Conservation (phyloP, 2,329 filamentous ascomycete genomes). For the Fusarium drepaniforme region DNA sequence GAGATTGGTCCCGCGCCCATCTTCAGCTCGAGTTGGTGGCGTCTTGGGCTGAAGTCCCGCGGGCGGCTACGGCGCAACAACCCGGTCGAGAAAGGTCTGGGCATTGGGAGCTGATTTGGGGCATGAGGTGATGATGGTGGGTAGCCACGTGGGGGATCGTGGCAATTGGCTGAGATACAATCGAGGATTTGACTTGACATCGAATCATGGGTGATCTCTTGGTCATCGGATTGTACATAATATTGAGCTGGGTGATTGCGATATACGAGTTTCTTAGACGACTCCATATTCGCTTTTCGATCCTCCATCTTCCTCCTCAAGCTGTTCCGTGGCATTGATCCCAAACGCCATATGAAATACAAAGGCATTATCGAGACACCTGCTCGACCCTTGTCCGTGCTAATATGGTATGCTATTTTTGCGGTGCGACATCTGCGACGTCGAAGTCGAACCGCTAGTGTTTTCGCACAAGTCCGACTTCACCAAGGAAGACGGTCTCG, state of each 20-base stretch:
- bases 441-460: neutral
- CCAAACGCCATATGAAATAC: neutral
- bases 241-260: neutral
- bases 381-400: neutral
- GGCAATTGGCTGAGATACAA: slow-evolving; percentile 19
- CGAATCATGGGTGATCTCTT: slow-evolving; percentile 43
- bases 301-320: neutral
- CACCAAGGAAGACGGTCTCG: neutral
- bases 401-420: neutral
- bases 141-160: slow-evolving; percentile 33
- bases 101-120: slow-evolving; percentile 1
- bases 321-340: neutral
- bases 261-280: neutral
- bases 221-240: slow-evolving; percentile 28
- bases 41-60: slow-evolving; percentile 7
- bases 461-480: neutral
- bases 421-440: neutral
- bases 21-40: slow-evolving; percentile 15
- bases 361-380: neutral
- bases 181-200: neutral
- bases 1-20: neutral
- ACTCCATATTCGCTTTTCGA: neutral
- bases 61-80: slow-evolving; percentile 13
- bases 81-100: slow-evolving; percentile 14
- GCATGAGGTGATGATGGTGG: slow-evolving; percentile 30